These are phyloP conservation scores for Amaranthus cruentus DNA, from an alignment of 148 eudicot genomes.

Conservation along the genomic window DNA sequence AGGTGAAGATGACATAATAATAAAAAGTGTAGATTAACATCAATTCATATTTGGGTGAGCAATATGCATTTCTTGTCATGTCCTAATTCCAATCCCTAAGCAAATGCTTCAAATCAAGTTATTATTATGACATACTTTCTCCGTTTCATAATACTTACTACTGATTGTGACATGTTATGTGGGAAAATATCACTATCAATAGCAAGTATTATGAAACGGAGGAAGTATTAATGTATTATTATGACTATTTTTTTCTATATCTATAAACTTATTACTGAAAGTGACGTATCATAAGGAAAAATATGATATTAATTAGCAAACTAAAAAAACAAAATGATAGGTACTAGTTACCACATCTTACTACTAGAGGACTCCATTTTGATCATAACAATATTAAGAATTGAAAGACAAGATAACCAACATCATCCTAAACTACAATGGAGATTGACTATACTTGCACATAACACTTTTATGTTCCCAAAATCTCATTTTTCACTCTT, in stretches of 20 bases:
- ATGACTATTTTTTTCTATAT: not conserved
- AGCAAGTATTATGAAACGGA: no score
- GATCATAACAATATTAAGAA: not conserved
- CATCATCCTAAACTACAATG: conserved; percentile 14
- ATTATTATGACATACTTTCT: not conserved
- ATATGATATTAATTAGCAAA: not conserved
- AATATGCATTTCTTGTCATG: conserved; percentile 1
- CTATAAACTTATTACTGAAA: no score
- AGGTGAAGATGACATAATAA: not conserved
- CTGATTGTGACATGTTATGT: no score
- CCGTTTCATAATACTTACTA: no score
- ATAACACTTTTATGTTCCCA: conserved; percentile 15
- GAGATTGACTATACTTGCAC: conserved; percentile 5
- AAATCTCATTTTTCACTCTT: conserved; percentile 1
- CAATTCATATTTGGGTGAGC: not conserved
- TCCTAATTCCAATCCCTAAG: not conserved
- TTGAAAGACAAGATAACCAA: not conserved
- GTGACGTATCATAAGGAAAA: no score
- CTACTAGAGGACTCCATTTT: no score
- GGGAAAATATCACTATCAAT: no score
- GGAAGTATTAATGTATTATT: not conserved
- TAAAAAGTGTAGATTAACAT: conserved; percentile 1
- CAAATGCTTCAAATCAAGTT: conserved; percentile 9
- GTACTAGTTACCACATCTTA: no score
- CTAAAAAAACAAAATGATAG: conserved; percentile 1